phyloP scores from a whole-genome alignment of 805 yeast genomes.

The Debaryomyces prosopidis region DNA sequence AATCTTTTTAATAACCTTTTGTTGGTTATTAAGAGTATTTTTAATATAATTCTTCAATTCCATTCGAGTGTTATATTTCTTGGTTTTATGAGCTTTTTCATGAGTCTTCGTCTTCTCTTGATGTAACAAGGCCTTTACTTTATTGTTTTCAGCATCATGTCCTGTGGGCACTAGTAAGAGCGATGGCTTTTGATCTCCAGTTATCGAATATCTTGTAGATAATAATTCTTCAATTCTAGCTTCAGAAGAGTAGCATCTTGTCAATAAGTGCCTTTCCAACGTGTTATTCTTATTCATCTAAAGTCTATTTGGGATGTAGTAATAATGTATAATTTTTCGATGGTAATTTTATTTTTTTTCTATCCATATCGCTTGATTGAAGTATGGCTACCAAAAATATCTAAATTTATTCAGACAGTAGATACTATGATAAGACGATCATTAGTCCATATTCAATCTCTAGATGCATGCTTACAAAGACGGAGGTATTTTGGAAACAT shows the following conservation, averaged over 20 bases:
- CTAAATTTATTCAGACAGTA: too few species aligned
- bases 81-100: conserved; percentile 18
- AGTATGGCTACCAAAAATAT: too few species aligned
- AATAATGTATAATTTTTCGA: not conserved
- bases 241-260: conserved; percentile 42
- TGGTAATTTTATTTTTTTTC: not conserved
- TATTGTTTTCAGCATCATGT: conserved; percentile 13
- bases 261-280: conserved; percentile 47
- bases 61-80: conserved; percentile 32
- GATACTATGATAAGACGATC: not conserved
- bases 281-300: conserved; percentile 44
- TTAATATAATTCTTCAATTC: conserved; percentile 45
- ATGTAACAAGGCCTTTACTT: conserved; percentile 19
- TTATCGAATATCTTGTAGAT: conserved; percentile 44
- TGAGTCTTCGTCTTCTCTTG: conserved; percentile 6
- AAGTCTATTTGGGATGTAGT: not conserved
- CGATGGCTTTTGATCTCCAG: conserved; percentile 49
- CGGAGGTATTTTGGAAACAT: conserved; percentile 11
- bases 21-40: conserved; percentile 38
- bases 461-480: not conserved
- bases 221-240: conserved; percentile 41
- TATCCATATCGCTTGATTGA: not conserved
- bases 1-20: conserved; percentile 34
- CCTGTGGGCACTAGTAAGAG: conserved; percentile 42
- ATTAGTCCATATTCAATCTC: not conserved